These are phyloP conservation scores for Crotalaria pallida DNA, from an alignment of 306 rosid genomes.

Conservation along the genomic window DNA sequence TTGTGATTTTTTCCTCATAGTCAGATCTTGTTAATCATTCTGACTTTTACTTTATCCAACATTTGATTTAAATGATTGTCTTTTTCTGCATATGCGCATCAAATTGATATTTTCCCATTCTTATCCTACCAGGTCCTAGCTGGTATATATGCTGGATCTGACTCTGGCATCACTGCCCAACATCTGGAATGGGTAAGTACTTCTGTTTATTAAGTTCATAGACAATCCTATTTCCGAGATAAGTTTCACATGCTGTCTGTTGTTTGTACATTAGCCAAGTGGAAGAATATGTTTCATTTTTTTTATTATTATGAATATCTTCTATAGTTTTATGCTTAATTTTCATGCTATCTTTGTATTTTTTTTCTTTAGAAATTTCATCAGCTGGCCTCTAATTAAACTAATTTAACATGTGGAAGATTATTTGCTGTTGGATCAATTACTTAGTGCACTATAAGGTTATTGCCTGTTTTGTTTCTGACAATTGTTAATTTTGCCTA, in stretches of 20 bases:
- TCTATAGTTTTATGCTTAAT: neutral
- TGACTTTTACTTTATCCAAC: neutral
- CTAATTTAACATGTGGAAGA: neutral
- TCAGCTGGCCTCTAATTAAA: neutral
- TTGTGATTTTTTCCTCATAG: neutral
- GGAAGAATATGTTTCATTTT: neutral
- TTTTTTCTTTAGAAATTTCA: conserved; percentile 14
- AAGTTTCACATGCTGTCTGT: neutral
- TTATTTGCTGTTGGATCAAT: neutral
- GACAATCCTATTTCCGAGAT: neutral
- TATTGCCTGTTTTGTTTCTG: neutral
- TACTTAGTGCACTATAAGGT: neutral
- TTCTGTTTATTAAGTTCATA: neutral
- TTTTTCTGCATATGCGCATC: neutral
- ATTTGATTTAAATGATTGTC: neutral
- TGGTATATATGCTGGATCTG: conserved; percentile 82
- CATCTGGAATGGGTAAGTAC: conserved; percentile 84
- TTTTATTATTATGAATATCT: neutral
- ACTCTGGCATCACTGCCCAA: conserved; percentile 88
- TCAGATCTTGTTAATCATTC: neutral
- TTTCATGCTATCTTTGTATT: neutral
- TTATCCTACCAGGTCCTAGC: conserved; percentile 60
- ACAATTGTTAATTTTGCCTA: neutral
- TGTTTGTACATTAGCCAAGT: neutral
- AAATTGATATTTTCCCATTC: neutral